These are phyloP conservation scores for Vaccinium corymbosum DNA, from an alignment of 148 eudicot species.

Conservation along the genomic window DNA sequence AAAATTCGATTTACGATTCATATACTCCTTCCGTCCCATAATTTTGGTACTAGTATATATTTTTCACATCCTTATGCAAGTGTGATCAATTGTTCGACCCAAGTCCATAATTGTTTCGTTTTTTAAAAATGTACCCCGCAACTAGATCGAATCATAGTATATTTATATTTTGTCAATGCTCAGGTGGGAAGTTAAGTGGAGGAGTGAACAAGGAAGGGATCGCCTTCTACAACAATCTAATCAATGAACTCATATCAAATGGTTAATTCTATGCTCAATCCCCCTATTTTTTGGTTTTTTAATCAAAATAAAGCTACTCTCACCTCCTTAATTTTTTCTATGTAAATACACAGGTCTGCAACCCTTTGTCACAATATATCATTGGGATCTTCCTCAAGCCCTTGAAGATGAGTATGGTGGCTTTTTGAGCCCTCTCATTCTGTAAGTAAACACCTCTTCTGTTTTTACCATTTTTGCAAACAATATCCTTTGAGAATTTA, in stretches of 20 bases:
- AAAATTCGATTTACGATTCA: no score
- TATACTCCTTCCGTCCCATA: no score
- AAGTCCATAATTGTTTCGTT: background rate
- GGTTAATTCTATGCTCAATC: background rate
- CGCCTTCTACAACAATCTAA: background rate
- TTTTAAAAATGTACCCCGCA: background rate
- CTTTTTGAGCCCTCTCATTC: constrained; percentile 13
- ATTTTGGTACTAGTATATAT: no score
- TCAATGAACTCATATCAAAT: background rate
- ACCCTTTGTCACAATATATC: constrained; percentile 14
- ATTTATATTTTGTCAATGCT: background rate
- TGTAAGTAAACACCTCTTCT: background rate
- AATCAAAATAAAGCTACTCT: background rate
- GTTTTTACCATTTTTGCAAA: no score
- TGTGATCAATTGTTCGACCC: no score
- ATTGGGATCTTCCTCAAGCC: constrained; percentile 21
- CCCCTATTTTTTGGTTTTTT: background rate
- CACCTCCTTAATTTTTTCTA: background rate
- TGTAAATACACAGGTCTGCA: background rate
- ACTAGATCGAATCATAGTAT: no score
- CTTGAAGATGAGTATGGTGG: constrained; percentile 18
- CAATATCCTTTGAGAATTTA: no score
- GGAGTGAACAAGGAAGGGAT: constrained; percentile 1
- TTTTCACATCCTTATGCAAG: no score
- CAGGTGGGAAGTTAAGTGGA: constrained; percentile 6